Percentiles rank a stretch among this genome's conserved stretches.
These are phyloP conservation scores for Erythrophleum ivorense DNA, from an alignment of 331 rosid genomes.

Conservation along the genomic window DNA sequence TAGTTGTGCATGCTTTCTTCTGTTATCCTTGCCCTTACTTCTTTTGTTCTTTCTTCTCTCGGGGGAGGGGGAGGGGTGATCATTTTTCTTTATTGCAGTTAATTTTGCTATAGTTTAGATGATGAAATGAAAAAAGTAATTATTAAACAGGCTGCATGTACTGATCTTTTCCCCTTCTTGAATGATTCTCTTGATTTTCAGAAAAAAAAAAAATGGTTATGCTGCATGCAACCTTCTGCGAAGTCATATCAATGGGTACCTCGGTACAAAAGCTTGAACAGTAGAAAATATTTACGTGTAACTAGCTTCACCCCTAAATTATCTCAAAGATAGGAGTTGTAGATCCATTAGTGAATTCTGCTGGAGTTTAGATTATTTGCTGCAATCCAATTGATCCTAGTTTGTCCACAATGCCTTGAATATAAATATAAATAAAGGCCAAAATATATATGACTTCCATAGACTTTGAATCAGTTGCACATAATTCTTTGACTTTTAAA, in stretches of 20 bases:
- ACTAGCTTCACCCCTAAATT: constrained; percentile 64
- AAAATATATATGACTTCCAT: no score
- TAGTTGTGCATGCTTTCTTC: background rate
- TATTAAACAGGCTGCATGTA: background rate
- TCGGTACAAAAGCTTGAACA: constrained; percentile 48
- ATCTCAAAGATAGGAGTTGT: constrained; percentile 63
- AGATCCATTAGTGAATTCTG: constrained; percentile 58
- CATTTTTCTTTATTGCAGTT: constrained; percentile 7
- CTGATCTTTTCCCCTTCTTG: constrained; percentile 10
- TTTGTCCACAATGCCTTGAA: no score
- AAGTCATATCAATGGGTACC: constrained; percentile 61
- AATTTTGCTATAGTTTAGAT: constrained; percentile 14
- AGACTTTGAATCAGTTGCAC: no score
- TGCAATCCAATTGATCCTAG: constrained; percentile 31
- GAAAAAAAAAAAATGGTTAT: constrained; percentile 94
- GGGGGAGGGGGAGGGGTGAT: background rate
- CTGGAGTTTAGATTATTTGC: constrained; percentile 63
- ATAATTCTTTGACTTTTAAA: no score
- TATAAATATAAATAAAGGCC: no score
- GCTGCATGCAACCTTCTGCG: constrained; percentile 90
- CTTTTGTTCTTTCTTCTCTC: background rate
- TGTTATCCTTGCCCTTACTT: background rate
- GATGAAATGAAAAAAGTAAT: constrained; percentile 23
- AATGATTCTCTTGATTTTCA: constrained; percentile 53
- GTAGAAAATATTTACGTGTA: constrained; percentile 60